These are phyloP conservation scores for Cytidiella melzeri DNA, from an alignment of 768 basidiomycete species.

Conservation along the genomic window DNA sequence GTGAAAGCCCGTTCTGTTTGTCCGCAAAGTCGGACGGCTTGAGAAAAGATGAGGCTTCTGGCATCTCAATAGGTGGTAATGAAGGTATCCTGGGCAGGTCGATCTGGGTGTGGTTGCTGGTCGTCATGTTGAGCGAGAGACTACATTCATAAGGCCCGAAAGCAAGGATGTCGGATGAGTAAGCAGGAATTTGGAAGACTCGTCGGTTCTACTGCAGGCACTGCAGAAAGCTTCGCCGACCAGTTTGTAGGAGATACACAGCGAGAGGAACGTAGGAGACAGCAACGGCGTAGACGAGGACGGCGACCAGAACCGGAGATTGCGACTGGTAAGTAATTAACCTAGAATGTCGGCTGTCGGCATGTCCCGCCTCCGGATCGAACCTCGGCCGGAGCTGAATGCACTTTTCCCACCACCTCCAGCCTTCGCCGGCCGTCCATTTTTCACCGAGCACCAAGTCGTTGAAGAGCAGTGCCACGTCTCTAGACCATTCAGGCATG, in stretches of 20 bases:
- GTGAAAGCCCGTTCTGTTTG: constrained; percentile 38
- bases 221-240: background rate
- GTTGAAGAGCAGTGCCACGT: no score
- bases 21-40: constrained; percentile 30
- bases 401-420: background rate
- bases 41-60: constrained; percentile 22
- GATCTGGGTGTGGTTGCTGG: constrained; percentile 22
- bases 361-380: background rate
- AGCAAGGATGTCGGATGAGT: background rate
- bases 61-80: constrained; percentile 41
- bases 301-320: background rate
- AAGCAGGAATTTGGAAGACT: background rate
- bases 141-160: constrained; percentile 6
- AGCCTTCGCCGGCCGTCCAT: background rate
- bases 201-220: background rate
- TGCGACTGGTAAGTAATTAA: background rate
- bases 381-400: background rate
- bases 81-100: constrained; percentile 33
- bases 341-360: background rate
- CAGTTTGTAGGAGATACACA: background rate
- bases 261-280: background rate
- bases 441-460: no score
- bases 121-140: constrained; percentile 17
- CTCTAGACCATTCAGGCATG: no score
- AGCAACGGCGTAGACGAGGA: background rate